Evolutionary conservation across 495 filamentous ascomycete genomes (phyloP).

Genomic region (Elaphomyces granulatus): DNA sequence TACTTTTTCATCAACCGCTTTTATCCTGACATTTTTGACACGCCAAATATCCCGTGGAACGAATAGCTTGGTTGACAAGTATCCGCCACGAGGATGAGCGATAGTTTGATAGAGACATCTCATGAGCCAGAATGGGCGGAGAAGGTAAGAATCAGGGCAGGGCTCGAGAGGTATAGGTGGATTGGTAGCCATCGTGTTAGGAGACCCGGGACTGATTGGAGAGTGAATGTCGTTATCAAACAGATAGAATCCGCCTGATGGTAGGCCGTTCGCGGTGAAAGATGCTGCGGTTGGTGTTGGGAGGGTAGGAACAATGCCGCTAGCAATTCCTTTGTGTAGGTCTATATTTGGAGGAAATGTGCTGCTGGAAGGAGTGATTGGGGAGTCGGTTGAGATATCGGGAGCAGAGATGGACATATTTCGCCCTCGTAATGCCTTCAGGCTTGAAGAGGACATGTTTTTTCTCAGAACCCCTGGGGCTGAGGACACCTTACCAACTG

Average conservation of each 20-base stretch:
- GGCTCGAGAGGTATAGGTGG: constrained; percentile 71
- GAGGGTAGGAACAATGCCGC: constrained; percentile 42
- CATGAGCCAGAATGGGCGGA: constrained; percentile 95
- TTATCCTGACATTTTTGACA: constrained; percentile 86
- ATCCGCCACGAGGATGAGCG: constrained; percentile 79
- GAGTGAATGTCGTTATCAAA: constrained; percentile 79
- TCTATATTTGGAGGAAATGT: constrained; percentile 43
- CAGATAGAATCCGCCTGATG: constrained; percentile 57
- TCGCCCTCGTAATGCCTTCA: constrained; percentile 53
- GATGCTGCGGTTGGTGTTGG: constrained; percentile 52
- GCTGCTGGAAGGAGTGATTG: constrained; percentile 57
- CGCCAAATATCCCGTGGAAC: constrained; percentile 86
- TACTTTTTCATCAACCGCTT: constrained; percentile 84
- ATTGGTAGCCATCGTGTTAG: constrained; percentile 42
- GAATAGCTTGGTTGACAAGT: constrained; percentile 80
- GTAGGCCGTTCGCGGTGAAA: constrained; percentile 39
- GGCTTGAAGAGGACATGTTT: constrained; percentile 63
- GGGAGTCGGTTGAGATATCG: constrained; percentile 52
- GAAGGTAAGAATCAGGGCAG: constrained; percentile 71
- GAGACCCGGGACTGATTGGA: constrained; percentile 49
- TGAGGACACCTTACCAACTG: constrained; percentile 36
- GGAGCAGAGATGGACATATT: constrained; percentile 62
- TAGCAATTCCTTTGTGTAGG: constrained; percentile 28
- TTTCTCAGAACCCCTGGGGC: constrained; percentile 49
- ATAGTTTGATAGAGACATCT: constrained; percentile 84